Base-by-base conservation (phyloP, 1,284 basidiomycete species). In the Boletellus deceptivus region DNA sequence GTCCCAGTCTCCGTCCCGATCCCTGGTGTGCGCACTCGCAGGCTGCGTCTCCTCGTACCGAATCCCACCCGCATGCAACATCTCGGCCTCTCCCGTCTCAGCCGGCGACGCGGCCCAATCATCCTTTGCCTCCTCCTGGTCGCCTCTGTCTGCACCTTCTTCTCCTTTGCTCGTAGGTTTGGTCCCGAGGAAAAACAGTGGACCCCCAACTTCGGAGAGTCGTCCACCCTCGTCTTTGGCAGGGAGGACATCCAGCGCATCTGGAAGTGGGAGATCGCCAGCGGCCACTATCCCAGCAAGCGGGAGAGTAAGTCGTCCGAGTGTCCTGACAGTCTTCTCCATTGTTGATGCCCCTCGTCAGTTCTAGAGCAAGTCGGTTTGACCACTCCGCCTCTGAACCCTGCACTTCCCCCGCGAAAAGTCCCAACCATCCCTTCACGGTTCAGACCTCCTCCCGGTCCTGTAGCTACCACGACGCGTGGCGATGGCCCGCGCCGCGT, bases 241-340 rank as follows among this genome's bases (percentile, higher is more conserved):
- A 75, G 81, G 44, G 84, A 87, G 47, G 91, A 96, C 63, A 65
- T 95, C 36, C 85, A 86, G 58, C 79, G 84, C 60, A 89, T 98
- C 69, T 97, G 93, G 93, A 77, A 87, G 58, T 97, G 93, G 93
- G 93, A 98, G 71, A 80, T 97, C 50, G 74, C 81, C 39, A 89
- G 90, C 59, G 94, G 94, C 1, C 92, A 96, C 70, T 93, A 93
- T 72, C 93, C 94, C 2, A 92, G 89, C 68, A 77, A 80, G 47
- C 76, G 81, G 51, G 75, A 78, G 61, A 79, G 91, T 93, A 67
- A 61, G 88, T 79, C 41, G 3, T 47, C 39, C 4, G 33, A 40
- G 18, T 24, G 10, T 29, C 46, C 27, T 49, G n/a, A 48, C 36
- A 34, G 5, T 44, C 17, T 45, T 20, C 38, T 33, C 1, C 14